A percentile compares a stretch with the other conserved stretches of the same genome.
Conservation (phyloP, 768 basidiomycete species). For the Rhodotorula toruloides region DNA sequence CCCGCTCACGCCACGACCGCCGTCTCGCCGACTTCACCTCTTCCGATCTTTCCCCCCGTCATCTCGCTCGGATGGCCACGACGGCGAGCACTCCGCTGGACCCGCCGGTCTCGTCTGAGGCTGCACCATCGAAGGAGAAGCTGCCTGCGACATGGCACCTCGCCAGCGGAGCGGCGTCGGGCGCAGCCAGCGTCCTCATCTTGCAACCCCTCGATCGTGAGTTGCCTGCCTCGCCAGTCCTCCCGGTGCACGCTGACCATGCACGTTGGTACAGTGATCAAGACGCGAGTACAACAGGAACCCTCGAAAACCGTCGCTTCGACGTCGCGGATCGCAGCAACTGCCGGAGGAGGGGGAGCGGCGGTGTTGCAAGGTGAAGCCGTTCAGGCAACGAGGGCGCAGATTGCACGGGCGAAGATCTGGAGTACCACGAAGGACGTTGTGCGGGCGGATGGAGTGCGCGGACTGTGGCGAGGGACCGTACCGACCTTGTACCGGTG, state of each 20-base stretch:
- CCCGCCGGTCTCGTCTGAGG: slow-evolving; percentile 8
- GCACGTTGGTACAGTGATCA: slow-evolving; percentile 25
- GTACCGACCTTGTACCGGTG: slow-evolving; percentile 38
- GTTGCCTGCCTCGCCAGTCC: background rate
- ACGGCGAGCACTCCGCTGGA: background rate
- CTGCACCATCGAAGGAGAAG: background rate
- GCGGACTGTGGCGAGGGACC: slow-evolving; percentile 34
- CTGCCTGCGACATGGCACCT: slow-evolving; percentile 34
- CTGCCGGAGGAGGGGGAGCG: background rate
- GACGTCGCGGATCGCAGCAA: background rate
- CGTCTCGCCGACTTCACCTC: too few relatives aligned
- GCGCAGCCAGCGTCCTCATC: slow-evolving; percentile 20
- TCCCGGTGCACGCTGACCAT: background rate
- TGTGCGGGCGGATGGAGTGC: slow-evolving; percentile 18
- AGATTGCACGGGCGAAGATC: slow-evolving; percentile 7
- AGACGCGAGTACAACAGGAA: slow-evolving; percentile 38
- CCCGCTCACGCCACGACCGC: too few relatives aligned
- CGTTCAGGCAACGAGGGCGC: background rate
- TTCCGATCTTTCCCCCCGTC: too few relatives aligned
- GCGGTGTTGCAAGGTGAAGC: background rate
- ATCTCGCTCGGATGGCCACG: background rate
- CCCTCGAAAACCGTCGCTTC: background rate
- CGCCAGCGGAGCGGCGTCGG: slow-evolving; percentile 29
- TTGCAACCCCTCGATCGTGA: slow-evolving; percentile 38
- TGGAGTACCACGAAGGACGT: slow-evolving; percentile 20